Base-by-base conservation (phyloP, 495 filamentous ascomycete genomes). In the Aspergillus saccharolyticus region DNA sequence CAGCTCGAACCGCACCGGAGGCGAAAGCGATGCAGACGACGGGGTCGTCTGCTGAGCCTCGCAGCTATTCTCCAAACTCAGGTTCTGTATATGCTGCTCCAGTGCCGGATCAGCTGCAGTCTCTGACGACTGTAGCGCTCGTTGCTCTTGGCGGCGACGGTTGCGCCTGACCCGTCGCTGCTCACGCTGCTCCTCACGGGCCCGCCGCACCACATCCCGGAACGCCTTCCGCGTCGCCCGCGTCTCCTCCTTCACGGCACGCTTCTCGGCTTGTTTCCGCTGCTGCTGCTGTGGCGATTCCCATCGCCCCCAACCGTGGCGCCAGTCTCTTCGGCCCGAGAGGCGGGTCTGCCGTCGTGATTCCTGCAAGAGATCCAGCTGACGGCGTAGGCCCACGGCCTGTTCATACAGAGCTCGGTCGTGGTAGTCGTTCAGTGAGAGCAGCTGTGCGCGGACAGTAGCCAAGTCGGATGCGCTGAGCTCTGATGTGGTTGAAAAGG, bases 401-500 rank as follows among this genome's bases (percentile, higher is more conserved):
- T 74, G 72, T 3, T 72, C 69, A 50, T 76, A 70, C 10, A 77
- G 52, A 16, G 71, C 68, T 8, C 73, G 74, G 52, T 74, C 72
- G 45, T 78, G 74, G 15, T 72, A 64, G 39, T 72, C 68, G 33
- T 76, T 58, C 1, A 78, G 57, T 10, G 69, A 67, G 9, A 72
- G 62, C 15, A 78, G 65, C 46, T 78, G 75, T 14, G 66, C 61
- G 47, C 75, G 74, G 18, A 76, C 63, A 6, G 67, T 70, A 42
- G 73, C 70, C 20, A 77, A 70, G 52, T 78, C 75, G 5, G 74
- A 71, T 10, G 71, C 63, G 52, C 62, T 66, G 24, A 78, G 67
- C 10, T 77, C 74, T 8, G 74, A 77, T 2, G 71, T 72, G 14
- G 74, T 75, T 17, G 72, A 74, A 8, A 77, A 50, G 17, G 74